A percentile compares a stretch with the other conserved stretches of the same genome.
Conservation (phyloP, 2,329 filamentous ascomycete species). For the Byssochlamys sp. region DNA sequence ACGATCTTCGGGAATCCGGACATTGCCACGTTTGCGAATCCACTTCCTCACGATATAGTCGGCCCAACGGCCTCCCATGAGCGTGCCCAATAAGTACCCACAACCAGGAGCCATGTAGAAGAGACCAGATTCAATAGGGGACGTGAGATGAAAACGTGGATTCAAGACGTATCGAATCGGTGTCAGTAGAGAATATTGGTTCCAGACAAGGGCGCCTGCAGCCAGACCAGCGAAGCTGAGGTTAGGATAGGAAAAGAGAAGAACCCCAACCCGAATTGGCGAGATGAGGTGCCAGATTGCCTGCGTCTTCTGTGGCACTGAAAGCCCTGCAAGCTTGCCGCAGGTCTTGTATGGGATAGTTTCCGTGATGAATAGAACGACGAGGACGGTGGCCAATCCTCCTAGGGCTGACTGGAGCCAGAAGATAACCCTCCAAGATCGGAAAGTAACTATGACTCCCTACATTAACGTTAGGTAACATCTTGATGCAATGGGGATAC, state of each 20-base stretch:
- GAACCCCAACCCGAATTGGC: constrained; percentile 51
- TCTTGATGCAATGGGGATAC: not conserved
- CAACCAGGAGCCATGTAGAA: constrained; percentile 66
- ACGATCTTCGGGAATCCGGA: constrained; percentile 59
- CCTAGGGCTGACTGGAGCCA: constrained; percentile 65
- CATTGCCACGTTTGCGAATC: constrained; percentile 48
- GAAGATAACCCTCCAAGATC: constrained; percentile 65
- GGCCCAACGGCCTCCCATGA: constrained; percentile 63
- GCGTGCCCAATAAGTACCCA: constrained; percentile 60
- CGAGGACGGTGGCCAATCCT: constrained; percentile 48
- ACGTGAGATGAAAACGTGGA: constrained; percentile 59
- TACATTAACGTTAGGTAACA: constrained; percentile 46
- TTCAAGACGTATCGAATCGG: constrained; percentile 65
- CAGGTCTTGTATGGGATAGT: constrained; percentile 59
- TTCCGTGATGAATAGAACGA: constrained; percentile 61
- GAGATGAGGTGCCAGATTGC: constrained; percentile 57
- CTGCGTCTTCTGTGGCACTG: constrained; percentile 39
- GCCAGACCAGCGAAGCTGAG: constrained; percentile 54
- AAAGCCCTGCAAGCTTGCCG: constrained; percentile 51
- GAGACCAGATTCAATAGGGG: constrained; percentile 57
- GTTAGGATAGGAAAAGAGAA: constrained; percentile 60
- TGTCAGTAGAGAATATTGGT: constrained; percentile 61
- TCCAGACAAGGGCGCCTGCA: constrained; percentile 59
- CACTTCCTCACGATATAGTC: constrained; percentile 58
- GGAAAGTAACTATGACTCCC: constrained; percentile 67